These are phyloP conservation scores for Botrytis tulipae DNA, from an alignment of 2,329 filamentous ascomycete species.

Conservation along the genomic window DNA sequence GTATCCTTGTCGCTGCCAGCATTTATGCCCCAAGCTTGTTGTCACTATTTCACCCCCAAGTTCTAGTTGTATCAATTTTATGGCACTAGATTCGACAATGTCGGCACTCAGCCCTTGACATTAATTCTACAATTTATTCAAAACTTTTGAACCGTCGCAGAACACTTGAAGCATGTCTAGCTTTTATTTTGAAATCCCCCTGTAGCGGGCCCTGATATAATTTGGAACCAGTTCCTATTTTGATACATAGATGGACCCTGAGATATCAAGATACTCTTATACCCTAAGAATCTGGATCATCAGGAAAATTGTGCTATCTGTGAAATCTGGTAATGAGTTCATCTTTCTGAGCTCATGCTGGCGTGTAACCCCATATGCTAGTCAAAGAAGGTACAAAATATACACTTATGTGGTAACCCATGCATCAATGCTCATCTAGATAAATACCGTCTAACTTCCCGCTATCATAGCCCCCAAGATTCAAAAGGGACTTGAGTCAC, in stretches of 20 bases:
- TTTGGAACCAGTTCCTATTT: too few relatives aligned
- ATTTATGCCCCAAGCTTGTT: neutral
- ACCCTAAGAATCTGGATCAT: neutral
- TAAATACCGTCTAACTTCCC: neutral
- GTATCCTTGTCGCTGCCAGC: neutral
- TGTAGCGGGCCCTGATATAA: too few relatives aligned
- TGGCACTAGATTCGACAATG: neutral
- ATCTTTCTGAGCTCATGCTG: fast-evolving
- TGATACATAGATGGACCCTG: too few relatives aligned
- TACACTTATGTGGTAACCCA: neutral
- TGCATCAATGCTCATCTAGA: fast-evolving
- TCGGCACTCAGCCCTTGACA: fast-evolving
- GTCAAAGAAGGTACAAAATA: fast-evolving
- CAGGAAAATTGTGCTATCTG: neutral
- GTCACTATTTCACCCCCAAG: neutral
- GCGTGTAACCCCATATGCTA: neutral
- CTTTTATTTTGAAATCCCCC: too few relatives aligned
- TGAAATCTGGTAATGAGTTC: too few relatives aligned
- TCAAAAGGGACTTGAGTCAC: neutral
- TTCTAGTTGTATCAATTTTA: too few relatives aligned
- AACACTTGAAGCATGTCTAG: neutral
- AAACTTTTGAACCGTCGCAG: neutral
- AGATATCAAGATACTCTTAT: too few relatives aligned
- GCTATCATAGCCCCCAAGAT: neutral
- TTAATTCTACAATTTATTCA: neutral